These are phyloP conservation scores for Exsudoporus frostii DNA, from an alignment of 768 basidiomycete genomes.

Conservation along the genomic window DNA sequence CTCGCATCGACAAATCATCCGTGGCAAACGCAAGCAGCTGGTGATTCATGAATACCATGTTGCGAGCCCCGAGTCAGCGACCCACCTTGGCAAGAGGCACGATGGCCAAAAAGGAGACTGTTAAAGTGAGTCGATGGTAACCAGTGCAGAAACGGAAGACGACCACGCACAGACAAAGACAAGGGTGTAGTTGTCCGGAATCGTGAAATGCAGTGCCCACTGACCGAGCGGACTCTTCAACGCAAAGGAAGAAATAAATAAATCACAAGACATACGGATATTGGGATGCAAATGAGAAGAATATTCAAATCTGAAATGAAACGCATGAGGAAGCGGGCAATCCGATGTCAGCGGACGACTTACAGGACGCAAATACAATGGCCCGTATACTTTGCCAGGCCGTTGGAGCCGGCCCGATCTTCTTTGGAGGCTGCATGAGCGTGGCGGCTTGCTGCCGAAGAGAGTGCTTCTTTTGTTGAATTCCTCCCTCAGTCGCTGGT, in stretches of 20 bases:
- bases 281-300: slow-evolving; percentile 67
- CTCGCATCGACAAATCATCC: slow-evolving; percentile 76
- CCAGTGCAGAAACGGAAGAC: background rate
- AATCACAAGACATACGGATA: slow-evolving; percentile 46
- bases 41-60: background rate
- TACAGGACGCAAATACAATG: slow-evolving; percentile 58
- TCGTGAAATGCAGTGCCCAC: slow-evolving; percentile 72
- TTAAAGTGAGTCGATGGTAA: background rate
- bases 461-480: slow-evolving; percentile 3
- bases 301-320: slow-evolving; percentile 57
- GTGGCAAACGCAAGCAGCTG: slow-evolving; percentile 82
- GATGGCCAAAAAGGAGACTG: slow-evolving; percentile 78
- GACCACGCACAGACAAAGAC: slow-evolving; percentile 68
- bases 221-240: slow-evolving; percentile 28
- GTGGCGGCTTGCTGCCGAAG: slow-evolving; percentile 22
- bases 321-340: background rate
- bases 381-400: slow-evolving; percentile 46
- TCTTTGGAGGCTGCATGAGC: slow-evolving; percentile 38
- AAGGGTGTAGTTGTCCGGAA: slow-evolving; percentile 51
- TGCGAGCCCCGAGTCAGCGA: background rate
- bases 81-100: slow-evolving; percentile 77
- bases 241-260: background rate
- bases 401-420: slow-evolving; percentile 42
- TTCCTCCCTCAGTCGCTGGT: background rate
- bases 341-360: slow-evolving; percentile 8